Base-by-base conservation (phyloP, 2,329 filamentous ascomycete genomes). In the Aspergillus sp. region DNA sequence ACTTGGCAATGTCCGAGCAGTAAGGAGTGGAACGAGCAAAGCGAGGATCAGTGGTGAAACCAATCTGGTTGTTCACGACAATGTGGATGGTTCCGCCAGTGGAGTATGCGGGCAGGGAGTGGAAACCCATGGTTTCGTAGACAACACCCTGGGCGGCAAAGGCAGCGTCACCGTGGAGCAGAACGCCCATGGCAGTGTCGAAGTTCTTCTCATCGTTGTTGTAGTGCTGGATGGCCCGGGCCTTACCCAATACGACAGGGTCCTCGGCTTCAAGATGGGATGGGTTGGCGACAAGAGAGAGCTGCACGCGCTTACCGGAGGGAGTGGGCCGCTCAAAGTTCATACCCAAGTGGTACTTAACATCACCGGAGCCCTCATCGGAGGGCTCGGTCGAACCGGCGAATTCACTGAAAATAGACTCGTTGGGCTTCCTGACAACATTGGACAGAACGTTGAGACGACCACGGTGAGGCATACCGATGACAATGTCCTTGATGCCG, bases 301-400 rank as follows among this genome's bases (percentile, higher is more conserved):
- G 87, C 81, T 99, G 95, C n/a, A 99, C 95, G 64, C 95, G 95
- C 86, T 98, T 98, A 69, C 95, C 95, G 44, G 93, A 98, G 58
- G 95, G 95, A 9, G 95, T 99, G 55, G 95, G 95, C 63, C 95
- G 91, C 82, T 99, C 95, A 68, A 99, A 99, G 83, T 99, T 99
- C 95, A 99, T 99, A 73, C 95, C 95, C 70, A 99, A 82, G 81
- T 99, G 95, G 81, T 99, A 99, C 80, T 99, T 99, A 78, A 99
- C 95, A 76, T 99, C 95, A 70, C 95, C 95, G 58, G 95, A 98
- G 59, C 95, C 95, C 80, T 99, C 93, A 67, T 98, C 95, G 67
- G 90, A 90, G 55, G 91, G 90, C 72, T 91, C 91, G 21, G 90
- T 81, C 47, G 89, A 91, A 68, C 95, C 95, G 62, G 91, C 90